phyloP scores from a whole-genome alignment of 306 rosid genomes.

The Ceratonia siliqua region DNA sequence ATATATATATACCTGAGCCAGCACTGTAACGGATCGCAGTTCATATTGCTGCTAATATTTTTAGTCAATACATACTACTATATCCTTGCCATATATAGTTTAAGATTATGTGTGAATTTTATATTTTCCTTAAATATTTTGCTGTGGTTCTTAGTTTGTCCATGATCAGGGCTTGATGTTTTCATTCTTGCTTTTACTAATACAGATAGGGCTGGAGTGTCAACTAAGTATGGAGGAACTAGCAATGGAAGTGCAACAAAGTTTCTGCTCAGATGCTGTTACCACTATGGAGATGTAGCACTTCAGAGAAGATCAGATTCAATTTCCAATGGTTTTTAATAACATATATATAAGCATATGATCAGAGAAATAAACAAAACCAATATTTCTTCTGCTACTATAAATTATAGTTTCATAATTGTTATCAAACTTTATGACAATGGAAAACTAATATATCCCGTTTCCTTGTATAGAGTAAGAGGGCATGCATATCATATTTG shows the following conservation, averaged over 20 bases:
- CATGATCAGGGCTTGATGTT: not conserved
- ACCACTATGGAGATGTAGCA: constrained; percentile 23
- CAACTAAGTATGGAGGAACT: constrained; percentile 86
- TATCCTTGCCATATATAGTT: too few species aligned
- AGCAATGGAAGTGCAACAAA: constrained; percentile 80
- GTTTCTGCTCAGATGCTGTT: constrained; percentile 58
- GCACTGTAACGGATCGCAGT: too few species aligned
- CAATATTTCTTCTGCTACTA: constrained; percentile 23
- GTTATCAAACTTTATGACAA: constrained; percentile 38
- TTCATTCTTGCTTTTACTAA: not conserved
- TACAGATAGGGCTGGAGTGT: constrained; percentile 90
- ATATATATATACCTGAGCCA: too few species aligned
- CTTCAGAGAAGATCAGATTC: constrained; percentile 13
- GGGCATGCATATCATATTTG: not conserved
- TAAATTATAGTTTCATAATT: constrained; percentile 8
- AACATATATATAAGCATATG: constrained; percentile 23
- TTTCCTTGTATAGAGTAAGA: not conserved
- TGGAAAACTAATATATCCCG: not conserved
- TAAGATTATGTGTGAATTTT: too few species aligned
- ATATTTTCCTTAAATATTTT: too few species aligned
- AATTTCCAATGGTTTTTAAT: constrained; percentile 22
- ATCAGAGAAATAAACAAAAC: constrained; percentile 7
- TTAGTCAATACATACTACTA: too few species aligned
- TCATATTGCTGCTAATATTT: too few species aligned
- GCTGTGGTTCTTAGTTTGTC: not conserved